Evolutionary conservation across 495 filamentous ascomycete genomes (phyloP).

Genomic region (Pseudoneurospora amorphoporcata): DNA sequence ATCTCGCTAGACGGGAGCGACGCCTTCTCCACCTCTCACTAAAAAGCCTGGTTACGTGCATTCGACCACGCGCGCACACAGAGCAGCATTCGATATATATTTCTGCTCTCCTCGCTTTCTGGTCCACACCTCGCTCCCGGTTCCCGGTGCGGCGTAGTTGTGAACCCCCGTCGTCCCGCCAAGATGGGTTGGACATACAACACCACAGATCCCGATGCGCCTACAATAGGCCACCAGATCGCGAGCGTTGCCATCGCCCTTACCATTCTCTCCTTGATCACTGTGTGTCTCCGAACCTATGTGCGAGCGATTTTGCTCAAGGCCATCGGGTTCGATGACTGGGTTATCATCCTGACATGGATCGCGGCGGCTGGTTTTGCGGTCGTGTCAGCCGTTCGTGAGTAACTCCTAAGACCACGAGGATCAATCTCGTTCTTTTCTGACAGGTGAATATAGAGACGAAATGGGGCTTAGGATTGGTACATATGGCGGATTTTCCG

Average conservation of each 20-base stretch:
- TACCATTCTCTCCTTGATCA: conserved; percentile 24
- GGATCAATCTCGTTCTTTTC: not conserved
- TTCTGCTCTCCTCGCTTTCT: not conserved
- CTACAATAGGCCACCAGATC: conserved; percentile 26
- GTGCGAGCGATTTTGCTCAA: conserved; percentile 26
- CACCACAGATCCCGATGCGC: conserved; percentile 23
- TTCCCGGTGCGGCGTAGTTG: not conserved
- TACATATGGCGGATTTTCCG: conserved; percentile 22
- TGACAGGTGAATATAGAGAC: conserved; percentile 19
- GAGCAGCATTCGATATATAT: not conserved
- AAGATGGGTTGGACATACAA: conserved; percentile 35
- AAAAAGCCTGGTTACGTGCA: not conserved
- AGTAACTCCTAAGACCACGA: conserved; percentile 1
- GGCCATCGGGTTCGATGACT: conserved; percentile 28
- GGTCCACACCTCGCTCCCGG: not conserved
- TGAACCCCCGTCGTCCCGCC: not conserved
- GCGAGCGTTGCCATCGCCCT: conserved; percentile 22
- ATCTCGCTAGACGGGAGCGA: not conserved
- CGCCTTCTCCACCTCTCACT: not conserved
- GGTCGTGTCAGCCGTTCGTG: conserved; percentile 20
- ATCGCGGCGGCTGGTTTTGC: conserved; percentile 21
- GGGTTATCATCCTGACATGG: conserved; percentile 28
- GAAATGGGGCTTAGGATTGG: conserved; percentile 32
- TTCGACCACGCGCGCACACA: not conserved
- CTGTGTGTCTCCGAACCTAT: conserved; percentile 26